These are phyloP conservation scores for Zasmidium cellare DNA, from an alignment of 2,329 filamentous ascomycete species.

Conservation along the genomic window DNA sequence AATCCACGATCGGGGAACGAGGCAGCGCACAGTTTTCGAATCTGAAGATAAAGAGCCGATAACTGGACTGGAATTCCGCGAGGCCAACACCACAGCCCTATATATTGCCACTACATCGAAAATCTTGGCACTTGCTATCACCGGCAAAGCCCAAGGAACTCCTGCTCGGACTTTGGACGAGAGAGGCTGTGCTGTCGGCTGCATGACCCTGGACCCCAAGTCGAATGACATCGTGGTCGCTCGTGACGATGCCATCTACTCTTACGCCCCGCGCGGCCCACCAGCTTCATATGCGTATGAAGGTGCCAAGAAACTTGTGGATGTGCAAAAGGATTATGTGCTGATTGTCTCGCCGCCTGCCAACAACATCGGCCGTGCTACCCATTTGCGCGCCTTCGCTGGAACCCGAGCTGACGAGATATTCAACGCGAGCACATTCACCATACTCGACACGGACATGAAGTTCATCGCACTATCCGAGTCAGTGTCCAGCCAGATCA, in stretches of 20 bases:
- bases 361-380: constrained; percentile 55
- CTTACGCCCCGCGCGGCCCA: constrained; percentile 81
- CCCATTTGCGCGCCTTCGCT: constrained; percentile 72
- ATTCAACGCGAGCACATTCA: constrained; percentile 85
- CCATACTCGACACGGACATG: constrained; percentile 86
- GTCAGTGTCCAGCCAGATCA: constrained; percentile 76
- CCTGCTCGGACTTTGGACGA: constrained; percentile 88
- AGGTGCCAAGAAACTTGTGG: constrained; percentile 79
- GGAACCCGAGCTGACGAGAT: constrained; percentile 71
- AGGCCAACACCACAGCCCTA: constrained; percentile 67
- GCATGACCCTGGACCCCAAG: constrained; percentile 82
- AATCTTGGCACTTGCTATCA: constrained; percentile 82
- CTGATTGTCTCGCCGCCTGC: constrained; percentile 80
- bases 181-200: constrained; percentile 85
- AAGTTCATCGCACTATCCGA: constrained; percentile 90
- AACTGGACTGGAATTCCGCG: constrained; percentile 80
- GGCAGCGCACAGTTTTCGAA: constrained; percentile 92
- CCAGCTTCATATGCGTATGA: constrained; percentile 90
- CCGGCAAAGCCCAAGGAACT: constrained; percentile 84
- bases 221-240: constrained; percentile 88
- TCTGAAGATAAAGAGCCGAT: constrained; percentile 96
- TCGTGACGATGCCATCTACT: constrained; percentile 92
- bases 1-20: constrained; percentile 90
- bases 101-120: constrained; percentile 90
- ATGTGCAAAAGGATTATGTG: constrained; percentile 81